Evolutionary conservation across 139 green algal genomes (phyloP).

Genomic region (Asterochloris erici): DNA sequence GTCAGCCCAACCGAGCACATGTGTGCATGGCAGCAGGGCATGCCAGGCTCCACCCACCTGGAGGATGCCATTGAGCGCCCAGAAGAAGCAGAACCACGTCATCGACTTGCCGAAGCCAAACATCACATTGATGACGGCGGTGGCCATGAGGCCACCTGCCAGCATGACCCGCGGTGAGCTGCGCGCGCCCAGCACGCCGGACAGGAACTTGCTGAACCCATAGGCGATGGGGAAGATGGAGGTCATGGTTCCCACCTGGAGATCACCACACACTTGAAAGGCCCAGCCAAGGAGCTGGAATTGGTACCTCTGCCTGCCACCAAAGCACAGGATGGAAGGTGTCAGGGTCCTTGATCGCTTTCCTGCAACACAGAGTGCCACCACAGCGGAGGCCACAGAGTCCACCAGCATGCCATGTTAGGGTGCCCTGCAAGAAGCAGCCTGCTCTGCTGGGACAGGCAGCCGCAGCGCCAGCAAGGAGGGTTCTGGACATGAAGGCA

Average conservation of each 20-base stretch:
- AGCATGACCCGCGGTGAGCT: slow-evolving; percentile 76
- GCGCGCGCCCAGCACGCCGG: slow-evolving; percentile 72
- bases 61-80: slow-evolving; percentile 79
- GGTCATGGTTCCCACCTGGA: slow-evolving; percentile 72
- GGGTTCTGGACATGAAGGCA: too few relatives aligned
- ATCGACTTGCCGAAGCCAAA: slow-evolving; percentile 76
- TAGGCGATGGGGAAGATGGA: slow-evolving; percentile 90
- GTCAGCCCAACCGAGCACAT: too few relatives aligned
- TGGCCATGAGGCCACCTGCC: slow-evolving; percentile 76
- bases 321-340: too few relatives aligned
- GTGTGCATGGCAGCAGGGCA: too few relatives aligned
- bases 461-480: too few relatives aligned
- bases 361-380: not conserved
- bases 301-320: too few relatives aligned
- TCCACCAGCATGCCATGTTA: too few relatives aligned
- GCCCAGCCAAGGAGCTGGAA: not conserved
- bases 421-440: too few relatives aligned
- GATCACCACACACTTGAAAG: not conserved
- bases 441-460: too few relatives aligned
- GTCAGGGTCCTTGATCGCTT: not conserved
- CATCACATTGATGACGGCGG: slow-evolving; percentile 73
- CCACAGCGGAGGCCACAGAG: too few relatives aligned
- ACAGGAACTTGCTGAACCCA: slow-evolving; percentile 71
- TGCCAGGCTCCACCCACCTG: slow-evolving; percentile 39
- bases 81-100: slow-evolving; percentile 76